These are phyloP conservation scores for Perkinsus olseni DNA, from an alignment of 169 alveolate genomes.

Conservation along the genomic window DNA sequence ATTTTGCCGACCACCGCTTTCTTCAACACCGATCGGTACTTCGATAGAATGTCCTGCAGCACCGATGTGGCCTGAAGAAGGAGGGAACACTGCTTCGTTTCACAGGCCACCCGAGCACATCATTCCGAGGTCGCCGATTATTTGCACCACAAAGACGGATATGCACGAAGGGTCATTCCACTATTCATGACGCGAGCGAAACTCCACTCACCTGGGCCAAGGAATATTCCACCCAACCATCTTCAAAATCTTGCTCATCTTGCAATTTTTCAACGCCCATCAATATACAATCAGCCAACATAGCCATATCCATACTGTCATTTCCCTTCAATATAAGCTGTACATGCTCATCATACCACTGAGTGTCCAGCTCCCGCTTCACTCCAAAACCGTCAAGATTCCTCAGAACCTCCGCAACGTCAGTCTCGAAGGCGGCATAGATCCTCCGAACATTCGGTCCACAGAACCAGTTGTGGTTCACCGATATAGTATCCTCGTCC, in stretches of 20 bases:
- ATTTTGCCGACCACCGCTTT: neutral
- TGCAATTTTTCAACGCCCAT: neutral
- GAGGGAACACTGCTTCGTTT: no score
- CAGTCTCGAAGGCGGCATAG: neutral
- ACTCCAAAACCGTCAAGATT: neutral
- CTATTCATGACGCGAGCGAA: neutral
- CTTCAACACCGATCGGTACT: neutral
- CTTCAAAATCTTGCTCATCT: neutral
- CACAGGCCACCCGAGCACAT: no score
- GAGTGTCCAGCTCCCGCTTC: neutral
- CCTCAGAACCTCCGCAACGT: neutral
- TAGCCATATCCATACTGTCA: neutral
- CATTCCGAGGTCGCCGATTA: neutral
- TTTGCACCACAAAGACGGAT: neutral
- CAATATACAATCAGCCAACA: neutral
- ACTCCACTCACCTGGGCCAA: neutral
- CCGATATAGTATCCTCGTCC: neutral
- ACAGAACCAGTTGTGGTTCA: neutral
- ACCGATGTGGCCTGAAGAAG: neutral
- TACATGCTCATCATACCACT: neutral
- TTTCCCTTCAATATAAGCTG: neutral
- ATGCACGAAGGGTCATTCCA: no score
- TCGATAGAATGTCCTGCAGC: neutral
- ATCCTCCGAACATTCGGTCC: neutral
- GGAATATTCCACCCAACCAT: neutral